Base-by-base conservation (phyloP, 768 basidiomycete genomes). In the Serendipita sp. region DNA sequence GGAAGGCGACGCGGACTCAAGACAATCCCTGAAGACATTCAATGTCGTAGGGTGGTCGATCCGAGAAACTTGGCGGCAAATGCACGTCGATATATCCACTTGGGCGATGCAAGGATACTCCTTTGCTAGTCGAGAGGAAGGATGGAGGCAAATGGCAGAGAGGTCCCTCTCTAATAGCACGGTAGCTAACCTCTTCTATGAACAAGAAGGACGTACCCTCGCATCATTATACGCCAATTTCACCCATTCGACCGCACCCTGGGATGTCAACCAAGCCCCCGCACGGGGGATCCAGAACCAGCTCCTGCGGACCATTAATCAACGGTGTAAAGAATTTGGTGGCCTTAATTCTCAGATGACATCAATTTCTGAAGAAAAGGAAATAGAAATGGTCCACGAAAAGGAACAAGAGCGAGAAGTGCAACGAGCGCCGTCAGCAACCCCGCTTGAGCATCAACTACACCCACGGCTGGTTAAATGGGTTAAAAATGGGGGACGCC, bases 21-120 rank as follows among this genome's bases (percentile, higher is more conserved):
- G 2, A 42, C 65, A 9, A 2, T 0, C 3, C 41, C 16, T 62
- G 2, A 64, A 72, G 2, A 50, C 66, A 33, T 41, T 60, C 24
- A 74, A 80, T 56, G 70, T 80, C 42, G 41, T 80, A 3, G 69
- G 70, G 5, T 81, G 80, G 80, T 66, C 71, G 1, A 77, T 80
- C 70, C 66, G 61, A 1, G 73, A 78, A 65, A 78, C 79, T 0
- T 80, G 78, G 60, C 60, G 62, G 0, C 71, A 78, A 24, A 76
- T 80, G 33, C 67, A 74, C n/a, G 72, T 71, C 4, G 67, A 76
- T 58, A 69, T 72, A 44, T 69, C 75, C 16, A 74, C 73, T 34
- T 80, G 79, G 78, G 73, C 70, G 22, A 71, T 75, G 43, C 79
- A 80, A 65, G 68, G 69, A 1, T 28, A 28, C 11, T 50, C 45